Evolutionary conservation across 495 filamentous ascomycete genomes (phyloP).

Genomic region (Chaetomium fimeti): DNA sequence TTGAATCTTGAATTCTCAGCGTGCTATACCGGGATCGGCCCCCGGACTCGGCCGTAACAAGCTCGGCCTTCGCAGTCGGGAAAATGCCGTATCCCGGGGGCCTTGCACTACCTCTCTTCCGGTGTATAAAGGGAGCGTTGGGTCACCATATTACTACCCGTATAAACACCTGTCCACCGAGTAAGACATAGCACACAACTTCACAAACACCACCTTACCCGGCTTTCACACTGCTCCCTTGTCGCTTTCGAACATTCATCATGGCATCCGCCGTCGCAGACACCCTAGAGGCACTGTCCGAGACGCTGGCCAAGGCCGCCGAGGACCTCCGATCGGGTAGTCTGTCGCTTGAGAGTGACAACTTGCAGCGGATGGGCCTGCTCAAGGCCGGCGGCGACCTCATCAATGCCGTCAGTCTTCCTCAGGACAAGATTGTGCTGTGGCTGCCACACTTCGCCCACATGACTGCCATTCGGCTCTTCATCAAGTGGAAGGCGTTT

Average conservation of each 20-base stretch:
- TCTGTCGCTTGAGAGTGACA: slow-evolving; percentile 1
- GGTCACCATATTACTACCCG: no score
- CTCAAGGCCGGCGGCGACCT: slow-evolving; percentile 10
- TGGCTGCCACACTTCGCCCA: slow-evolving; percentile 14
- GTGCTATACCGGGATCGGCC: no score
- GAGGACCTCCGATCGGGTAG: slow-evolving; percentile 9
- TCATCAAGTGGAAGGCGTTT: slow-evolving; percentile 37
- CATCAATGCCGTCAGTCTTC: slow-evolving; percentile 3
- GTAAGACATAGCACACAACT: background rate
- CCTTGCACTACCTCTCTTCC: no score
- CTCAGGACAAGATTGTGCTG: slow-evolving; percentile 13
- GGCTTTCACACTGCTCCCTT: background rate
- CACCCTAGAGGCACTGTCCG: slow-evolving; percentile 14
- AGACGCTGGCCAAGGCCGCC: slow-evolving; percentile 7
- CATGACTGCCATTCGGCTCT: slow-evolving; percentile 28
- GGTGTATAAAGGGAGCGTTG: no score
- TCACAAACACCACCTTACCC: background rate
- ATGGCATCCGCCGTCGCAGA: slow-evolving; percentile 13
- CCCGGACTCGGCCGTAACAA: no score
- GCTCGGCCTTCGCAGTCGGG: no score
- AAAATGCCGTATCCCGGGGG: no score
- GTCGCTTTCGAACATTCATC: background rate
- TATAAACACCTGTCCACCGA: no score
- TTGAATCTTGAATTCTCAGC: no score
- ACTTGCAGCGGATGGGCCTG: slow-evolving; percentile 11